Evolutionary conservation across 805 yeast genomes (phyloP).

Genomic region (Brettanomyces bruxellensis): DNA sequence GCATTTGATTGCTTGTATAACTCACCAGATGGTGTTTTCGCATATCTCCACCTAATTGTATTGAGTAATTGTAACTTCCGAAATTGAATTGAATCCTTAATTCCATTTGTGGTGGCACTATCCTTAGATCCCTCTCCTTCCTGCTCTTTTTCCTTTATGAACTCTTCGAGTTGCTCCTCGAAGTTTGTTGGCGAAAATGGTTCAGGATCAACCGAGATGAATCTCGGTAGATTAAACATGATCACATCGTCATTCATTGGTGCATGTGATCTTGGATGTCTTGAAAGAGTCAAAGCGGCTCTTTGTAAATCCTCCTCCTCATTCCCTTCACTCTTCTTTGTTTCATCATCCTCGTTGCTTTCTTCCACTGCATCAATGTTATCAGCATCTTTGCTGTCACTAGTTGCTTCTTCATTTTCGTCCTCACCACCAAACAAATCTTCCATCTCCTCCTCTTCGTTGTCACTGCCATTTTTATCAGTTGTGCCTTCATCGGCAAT

Average conservation of each 20-base stretch:
- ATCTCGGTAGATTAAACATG: constrained; percentile 68
- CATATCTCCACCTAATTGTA: constrained; percentile 91
- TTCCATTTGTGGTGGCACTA: constrained; percentile 31
- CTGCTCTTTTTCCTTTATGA: constrained; percentile 26
- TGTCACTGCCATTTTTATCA: not conserved
- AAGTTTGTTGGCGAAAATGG: constrained; percentile 66
- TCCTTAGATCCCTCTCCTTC: constrained; percentile 11
- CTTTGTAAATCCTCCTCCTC: constrained; percentile 24
- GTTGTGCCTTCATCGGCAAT: not conserved
- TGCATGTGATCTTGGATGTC: constrained; percentile 39
- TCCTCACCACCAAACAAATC: constrained; percentile 6
- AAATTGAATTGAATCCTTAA: constrained; percentile 39
- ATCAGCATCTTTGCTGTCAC: constrained; percentile 25
- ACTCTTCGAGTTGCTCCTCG: constrained; percentile 43
- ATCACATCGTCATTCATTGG: constrained; percentile 25
- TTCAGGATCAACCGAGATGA: constrained; percentile 70
- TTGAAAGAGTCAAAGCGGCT: constrained; percentile 37
- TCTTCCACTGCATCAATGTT: constrained; percentile 27
- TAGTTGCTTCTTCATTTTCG: not conserved
- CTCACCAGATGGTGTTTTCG: constrained; percentile 60
- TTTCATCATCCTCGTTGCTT: constrained; percentile 19
- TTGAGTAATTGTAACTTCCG: constrained; percentile 33
- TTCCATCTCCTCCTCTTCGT: constrained; percentile 4
- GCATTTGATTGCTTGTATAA: constrained; percentile 83
- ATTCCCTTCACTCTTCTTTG: constrained; percentile 23